phyloP scores from a whole-genome alignment of 345 rosid genomes.

The Lumnitzera littorea region DNA sequence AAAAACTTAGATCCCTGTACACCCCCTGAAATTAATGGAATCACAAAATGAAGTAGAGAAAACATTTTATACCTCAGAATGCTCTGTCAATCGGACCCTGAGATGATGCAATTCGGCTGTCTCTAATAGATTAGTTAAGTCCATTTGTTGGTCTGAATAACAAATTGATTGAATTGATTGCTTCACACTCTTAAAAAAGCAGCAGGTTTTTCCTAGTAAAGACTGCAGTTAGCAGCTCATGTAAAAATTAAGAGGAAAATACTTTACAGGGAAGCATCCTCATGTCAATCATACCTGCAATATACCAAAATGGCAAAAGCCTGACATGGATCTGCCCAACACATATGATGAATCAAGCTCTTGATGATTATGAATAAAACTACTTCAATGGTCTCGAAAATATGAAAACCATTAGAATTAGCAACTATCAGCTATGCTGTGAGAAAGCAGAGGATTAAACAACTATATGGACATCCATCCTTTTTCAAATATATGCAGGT shows the following conservation, averaged over 20 bases:
- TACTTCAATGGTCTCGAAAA: constrained; percentile 3
- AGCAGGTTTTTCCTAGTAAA: constrained; percentile 49
- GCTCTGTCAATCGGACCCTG: constrained; percentile 50
- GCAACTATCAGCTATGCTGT: no score
- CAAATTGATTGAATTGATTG: constrained; percentile 37
- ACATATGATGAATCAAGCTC: constrained; percentile 1
- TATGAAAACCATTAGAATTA: neutral
- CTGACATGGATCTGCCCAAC: constrained; percentile 45
- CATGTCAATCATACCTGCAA: constrained; percentile 42
- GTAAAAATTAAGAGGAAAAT: neutral
- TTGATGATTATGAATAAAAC: neutral
- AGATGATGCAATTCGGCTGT: constrained; percentile 33
- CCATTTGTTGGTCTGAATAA: constrained; percentile 27
- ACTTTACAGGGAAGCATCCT: constrained; percentile 7
- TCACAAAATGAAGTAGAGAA: neutral
- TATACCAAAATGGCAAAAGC: constrained; percentile 65
- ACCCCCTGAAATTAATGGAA: no score
- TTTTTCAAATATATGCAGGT: neutral
- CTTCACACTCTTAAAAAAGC: constrained; percentile 43
- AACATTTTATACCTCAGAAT: constrained; percentile 42
- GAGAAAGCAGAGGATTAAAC: no score
- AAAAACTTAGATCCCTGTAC: no score
- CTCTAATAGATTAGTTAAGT: constrained; percentile 23
- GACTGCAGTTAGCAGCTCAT: constrained; percentile 14
- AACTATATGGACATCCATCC: neutral